Evolutionary conservation across 2,329 filamentous ascomycete genomes (phyloP).

Genomic region (Pyrenochaeta sp.): DNA sequence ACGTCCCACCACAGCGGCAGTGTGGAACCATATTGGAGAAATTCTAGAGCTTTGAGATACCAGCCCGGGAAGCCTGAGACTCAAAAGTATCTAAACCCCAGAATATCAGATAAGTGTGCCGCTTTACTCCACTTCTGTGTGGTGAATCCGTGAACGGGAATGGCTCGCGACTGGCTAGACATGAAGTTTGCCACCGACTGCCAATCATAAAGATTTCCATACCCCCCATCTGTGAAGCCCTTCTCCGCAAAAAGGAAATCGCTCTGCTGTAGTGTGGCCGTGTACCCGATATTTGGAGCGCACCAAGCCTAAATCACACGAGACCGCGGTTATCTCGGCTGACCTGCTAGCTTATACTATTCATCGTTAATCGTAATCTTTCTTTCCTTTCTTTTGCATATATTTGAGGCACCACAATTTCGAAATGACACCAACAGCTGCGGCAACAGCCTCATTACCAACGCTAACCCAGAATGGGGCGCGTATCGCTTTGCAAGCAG

Average conservation of each 20-base stretch:
- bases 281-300: constrained; percentile 10
- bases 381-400: background rate
- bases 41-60: constrained; percentile 4
- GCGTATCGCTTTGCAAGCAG: constrained; percentile 37
- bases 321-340: constrained; percentile 9
- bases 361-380: background rate
- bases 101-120: constrained; percentile 8
- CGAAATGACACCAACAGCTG: constrained; percentile 22
- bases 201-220: constrained; percentile 1
- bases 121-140: constrained; percentile 20
- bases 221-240: background rate
- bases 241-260: background rate
- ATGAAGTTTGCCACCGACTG: background rate
- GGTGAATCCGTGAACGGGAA: constrained; percentile 15
- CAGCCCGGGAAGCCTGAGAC: constrained; percentile 1
- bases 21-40: background rate
- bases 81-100: background rate
- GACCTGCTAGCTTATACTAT: background rate
- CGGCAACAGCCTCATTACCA: constrained; percentile 25
- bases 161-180: background rate
- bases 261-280: constrained; percentile 9
- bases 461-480: constrained; percentile 44
- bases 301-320: constrained; percentile 8
- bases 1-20: background rate
- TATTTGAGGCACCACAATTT: constrained; percentile 1